Evolutionary conservation across 2,329 filamentous ascomycete genomes (phyloP).

Genomic region (Fusarium oxysporum): DNA sequence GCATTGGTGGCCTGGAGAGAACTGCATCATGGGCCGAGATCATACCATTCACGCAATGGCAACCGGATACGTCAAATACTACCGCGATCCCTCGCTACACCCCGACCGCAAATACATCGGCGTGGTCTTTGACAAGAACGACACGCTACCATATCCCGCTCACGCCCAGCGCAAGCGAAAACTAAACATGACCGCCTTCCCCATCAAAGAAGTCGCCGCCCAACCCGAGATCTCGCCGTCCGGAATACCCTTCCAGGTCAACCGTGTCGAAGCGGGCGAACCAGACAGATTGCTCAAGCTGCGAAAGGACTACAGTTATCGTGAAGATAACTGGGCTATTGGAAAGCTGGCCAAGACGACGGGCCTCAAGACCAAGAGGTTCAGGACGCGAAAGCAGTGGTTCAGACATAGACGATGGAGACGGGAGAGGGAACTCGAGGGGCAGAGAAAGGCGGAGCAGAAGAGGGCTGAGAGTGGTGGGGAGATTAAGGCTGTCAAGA

Average conservation of each 20-base stretch:
- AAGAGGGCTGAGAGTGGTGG: slow-evolving; percentile 50
- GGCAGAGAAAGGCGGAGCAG: slow-evolving; percentile 54
- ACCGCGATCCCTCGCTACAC: slow-evolving; percentile 85
- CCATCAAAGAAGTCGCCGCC: slow-evolving; percentile 55
- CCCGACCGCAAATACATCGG: slow-evolving; percentile 95
- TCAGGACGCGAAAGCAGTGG: slow-evolving; percentile 62
- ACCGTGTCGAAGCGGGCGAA: slow-evolving; percentile 55
- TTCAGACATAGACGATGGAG: slow-evolving; percentile 59
- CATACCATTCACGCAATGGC: slow-evolving; percentile 93
- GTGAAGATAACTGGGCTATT: slow-evolving; percentile 70
- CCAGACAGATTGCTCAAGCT: slow-evolving; percentile 63
- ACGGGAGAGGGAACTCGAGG: slow-evolving; percentile 55
- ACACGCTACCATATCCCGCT: slow-evolving; percentile 79
- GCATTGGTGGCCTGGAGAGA: slow-evolving; percentile 94
- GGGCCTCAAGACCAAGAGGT: slow-evolving; percentile 61
- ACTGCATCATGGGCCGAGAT: slow-evolving; percentile 93
- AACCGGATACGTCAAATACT: slow-evolving; percentile 95
- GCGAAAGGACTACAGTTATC: slow-evolving; percentile 67
- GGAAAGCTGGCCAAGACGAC: slow-evolving; percentile 66
- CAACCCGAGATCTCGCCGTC: slow-evolving; percentile 60
- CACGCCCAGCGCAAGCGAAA: slow-evolving; percentile 80
- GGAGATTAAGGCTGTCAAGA: slow-evolving; percentile 47
- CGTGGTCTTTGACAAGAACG: slow-evolving; percentile 85
- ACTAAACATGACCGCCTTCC: slow-evolving; percentile 75
- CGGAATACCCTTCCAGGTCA: slow-evolving; percentile 62